Evolutionary conservation across 2,329 filamentous ascomycete species (phyloP).

Genomic region (Arthrocladium fulminans): DNA sequence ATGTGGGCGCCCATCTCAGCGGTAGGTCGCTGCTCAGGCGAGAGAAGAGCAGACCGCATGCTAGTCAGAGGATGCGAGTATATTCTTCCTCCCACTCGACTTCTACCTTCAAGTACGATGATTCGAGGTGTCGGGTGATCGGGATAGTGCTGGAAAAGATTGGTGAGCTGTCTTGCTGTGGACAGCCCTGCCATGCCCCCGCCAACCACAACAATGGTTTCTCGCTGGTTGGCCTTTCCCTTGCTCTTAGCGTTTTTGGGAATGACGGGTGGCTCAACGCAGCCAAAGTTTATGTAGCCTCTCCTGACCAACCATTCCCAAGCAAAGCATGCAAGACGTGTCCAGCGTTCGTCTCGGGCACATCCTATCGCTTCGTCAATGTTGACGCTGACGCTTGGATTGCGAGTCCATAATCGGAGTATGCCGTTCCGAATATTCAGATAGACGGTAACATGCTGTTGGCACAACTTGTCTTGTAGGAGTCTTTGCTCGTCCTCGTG

Average conservation of each 20-base stretch:
- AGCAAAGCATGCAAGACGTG: constrained; percentile 76
- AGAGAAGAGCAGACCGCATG: constrained; percentile 46
- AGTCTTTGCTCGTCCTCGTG: constrained; percentile 77
- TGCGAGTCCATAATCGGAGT: constrained; percentile 77
- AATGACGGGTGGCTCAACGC: constrained; percentile 58
- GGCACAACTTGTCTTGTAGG: constrained; percentile 71
- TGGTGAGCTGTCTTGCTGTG: constrained; percentile 82
- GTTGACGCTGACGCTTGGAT: constrained; percentile 72
- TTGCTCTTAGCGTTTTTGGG: constrained; percentile 33
- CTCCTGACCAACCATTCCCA: constrained; percentile 86
- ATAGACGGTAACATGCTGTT: constrained; percentile 86
- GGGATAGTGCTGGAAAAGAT: constrained; percentile 72
- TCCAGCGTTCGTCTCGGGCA: constrained; percentile 78
- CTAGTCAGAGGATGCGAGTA: constrained; percentile 69
- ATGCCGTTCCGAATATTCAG: constrained; percentile 95
- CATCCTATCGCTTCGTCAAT: constrained; percentile 83
- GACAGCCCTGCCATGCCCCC: constrained; percentile 91
- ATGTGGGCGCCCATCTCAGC: constrained; percentile 98
- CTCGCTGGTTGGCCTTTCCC: constrained; percentile 45
- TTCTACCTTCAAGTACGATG: constrained; percentile 75
- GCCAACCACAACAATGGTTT: constrained; percentile 76
- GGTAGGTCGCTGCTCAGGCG: constrained; percentile 56
- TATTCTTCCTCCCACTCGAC: constrained; percentile 80
- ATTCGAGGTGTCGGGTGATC: constrained; percentile 64
- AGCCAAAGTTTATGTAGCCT: constrained; percentile 96